Evolutionary conservation across 768 basidiomycete species (phyloP).

Genomic region (Pleurotus platypus): DNA sequence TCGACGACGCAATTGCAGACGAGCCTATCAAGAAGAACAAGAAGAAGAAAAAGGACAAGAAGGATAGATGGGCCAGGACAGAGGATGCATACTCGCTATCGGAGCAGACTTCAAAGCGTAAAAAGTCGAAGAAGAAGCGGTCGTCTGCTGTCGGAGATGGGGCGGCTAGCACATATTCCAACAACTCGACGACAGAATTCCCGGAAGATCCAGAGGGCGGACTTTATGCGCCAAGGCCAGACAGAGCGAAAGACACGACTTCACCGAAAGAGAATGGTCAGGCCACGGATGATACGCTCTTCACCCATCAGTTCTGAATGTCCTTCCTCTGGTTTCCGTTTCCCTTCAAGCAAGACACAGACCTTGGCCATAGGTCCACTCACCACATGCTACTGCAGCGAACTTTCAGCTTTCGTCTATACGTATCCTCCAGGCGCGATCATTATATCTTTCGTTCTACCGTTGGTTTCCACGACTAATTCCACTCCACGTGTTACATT

Average conservation of each 20-base stretch:
- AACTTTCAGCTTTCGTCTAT: no score
- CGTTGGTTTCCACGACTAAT: no score
- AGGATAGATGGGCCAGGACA: conserved; percentile 84
- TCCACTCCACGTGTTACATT: no score
- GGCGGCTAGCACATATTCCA: conserved; percentile 30
- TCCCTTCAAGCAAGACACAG: not conserved
- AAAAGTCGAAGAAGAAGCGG: conserved; percentile 64
- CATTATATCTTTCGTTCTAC: no score
- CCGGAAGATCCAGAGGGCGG: conserved; percentile 75
- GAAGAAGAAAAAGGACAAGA: conserved; percentile 69
- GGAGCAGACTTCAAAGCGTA: conserved; percentile 42
- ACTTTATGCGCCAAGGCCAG: conserved; percentile 46
- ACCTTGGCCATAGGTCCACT: not conserved
- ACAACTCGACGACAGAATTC: conserved; percentile 40
- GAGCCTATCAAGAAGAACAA: conserved; percentile 31
- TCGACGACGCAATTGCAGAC: conserved; percentile 54
- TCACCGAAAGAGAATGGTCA: conserved; percentile 13
- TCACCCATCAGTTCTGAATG: conserved; percentile 62
- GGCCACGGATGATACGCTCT: conserved; percentile 46
- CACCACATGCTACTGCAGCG: not conserved
- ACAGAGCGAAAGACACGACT: conserved; percentile 12
- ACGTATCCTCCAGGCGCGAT: no score
- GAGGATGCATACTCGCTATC: conserved; percentile 75
- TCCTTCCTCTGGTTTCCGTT: no score
- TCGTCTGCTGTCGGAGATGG: conserved; percentile 38